These are phyloP conservation scores for Rasamsonia emersonii DNA, from an alignment of 2,329 filamentous ascomycete species.

Conservation along the genomic window DNA sequence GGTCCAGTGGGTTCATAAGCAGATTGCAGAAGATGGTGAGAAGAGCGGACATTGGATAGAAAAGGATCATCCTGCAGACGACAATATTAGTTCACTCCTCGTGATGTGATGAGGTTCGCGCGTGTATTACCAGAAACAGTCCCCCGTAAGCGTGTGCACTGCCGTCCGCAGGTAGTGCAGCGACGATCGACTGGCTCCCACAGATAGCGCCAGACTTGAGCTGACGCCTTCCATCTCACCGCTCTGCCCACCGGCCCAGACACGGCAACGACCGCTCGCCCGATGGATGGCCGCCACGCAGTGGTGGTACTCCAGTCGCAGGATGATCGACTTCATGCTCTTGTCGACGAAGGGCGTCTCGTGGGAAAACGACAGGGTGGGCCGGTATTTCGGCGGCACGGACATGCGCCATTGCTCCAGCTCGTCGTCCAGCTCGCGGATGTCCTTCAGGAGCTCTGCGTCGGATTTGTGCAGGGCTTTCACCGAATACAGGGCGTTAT, in stretches of 20 bases:
- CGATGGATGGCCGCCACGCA: conserved; percentile 48
- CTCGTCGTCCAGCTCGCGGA: conserved; percentile 50
- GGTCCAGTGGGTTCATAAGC: conserved; percentile 39
- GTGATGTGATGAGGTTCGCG: conserved; percentile 18
- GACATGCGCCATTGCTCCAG: conserved; percentile 48
- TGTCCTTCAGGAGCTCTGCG: conserved; percentile 46
- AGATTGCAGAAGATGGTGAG: conserved; percentile 49
- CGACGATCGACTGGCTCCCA: conserved; percentile 50
- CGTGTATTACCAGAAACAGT: conserved; percentile 49
- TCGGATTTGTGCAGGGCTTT: conserved; percentile 43
- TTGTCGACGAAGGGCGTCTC: conserved; percentile 18
- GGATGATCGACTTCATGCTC: conserved; percentile 40
- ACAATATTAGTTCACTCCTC: conserved; percentile 2
- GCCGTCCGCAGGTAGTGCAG: conserved; percentile 41
- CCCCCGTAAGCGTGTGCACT: conserved; percentile 34
- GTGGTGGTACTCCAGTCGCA: conserved; percentile 49
- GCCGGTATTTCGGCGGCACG: conserved; percentile 38
- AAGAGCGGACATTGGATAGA: conserved; percentile 49
- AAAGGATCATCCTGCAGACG: conserved; percentile 44
- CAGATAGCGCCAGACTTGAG: conserved; percentile 45
- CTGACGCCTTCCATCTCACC: conserved; percentile 39
- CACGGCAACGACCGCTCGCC: conserved; percentile 44
- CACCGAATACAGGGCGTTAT: conserved; percentile 43
- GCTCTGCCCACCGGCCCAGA: conserved; percentile 28
- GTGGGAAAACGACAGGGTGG: conserved; percentile 38